Base-by-base conservation (phyloP, 2,329 filamentous ascomycete genomes). In the Fusarium graminum region DNA sequence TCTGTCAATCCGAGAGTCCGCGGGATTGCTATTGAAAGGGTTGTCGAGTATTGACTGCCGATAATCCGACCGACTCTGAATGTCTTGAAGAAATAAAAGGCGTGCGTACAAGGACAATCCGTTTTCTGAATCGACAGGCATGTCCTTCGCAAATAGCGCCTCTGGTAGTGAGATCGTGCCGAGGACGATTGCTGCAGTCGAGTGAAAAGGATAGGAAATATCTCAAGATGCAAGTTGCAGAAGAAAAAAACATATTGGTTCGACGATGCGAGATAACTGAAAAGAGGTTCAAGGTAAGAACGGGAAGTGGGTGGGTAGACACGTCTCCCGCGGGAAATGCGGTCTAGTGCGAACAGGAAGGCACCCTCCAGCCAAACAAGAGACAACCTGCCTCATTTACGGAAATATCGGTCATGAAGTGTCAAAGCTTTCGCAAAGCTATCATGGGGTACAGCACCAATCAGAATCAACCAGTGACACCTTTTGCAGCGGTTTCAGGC, bases 281-380 rank as follows among this genome's bases (percentile, higher is more conserved):
- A 32, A 43, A 51, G 39, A 16, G 38, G 43, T 29, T 34, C 28
- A 26, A 59, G 34, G 51, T 7, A 39, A 28, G 39, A 45, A 12
- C 39, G 52, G 57, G 40, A 60, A 60, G 57, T 67, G 57, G 65
- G 61, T 50, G 57, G 65, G 61, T 50, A 59, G 40, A 41, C 44
- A 43, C 51, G 39, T 12, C 39, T 50, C 53, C 19, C 17, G 30
- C 13, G 38, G 28, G 7, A 22, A 22, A 22, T 22, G 22, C 22
- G 22, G 22, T 22, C 22, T 22, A 7, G 5, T 4, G 22, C 17
- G 14, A 32, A 53, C 13, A n/a, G n/a, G 13, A 38, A 49, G 38
- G 4, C n/a, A 7, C 7, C 39, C 34, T 32, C n/a, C 8, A 12
- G 17, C 2, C 12, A 8, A 25, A n/a, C 11, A 13, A 4, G n/a